phyloP scores from a whole-genome alignment of 176 grass and related monocot species.

The Rhynchospora tenuis region DNA sequence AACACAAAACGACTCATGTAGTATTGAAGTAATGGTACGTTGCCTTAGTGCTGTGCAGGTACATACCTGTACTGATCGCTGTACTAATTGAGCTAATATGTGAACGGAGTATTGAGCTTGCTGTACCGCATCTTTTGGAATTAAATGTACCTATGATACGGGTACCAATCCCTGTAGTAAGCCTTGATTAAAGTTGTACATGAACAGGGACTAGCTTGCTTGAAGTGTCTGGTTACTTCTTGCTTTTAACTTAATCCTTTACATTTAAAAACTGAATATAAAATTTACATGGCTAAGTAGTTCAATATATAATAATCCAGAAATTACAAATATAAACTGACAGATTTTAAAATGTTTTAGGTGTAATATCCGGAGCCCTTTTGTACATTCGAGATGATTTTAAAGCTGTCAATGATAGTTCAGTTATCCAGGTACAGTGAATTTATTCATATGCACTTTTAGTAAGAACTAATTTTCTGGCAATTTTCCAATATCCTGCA shows the following conservation, averaged over 20 bases:
- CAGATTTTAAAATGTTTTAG: constrained; percentile 31
- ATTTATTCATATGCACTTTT: neutral
- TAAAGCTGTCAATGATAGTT: constrained; percentile 54
- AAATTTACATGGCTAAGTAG: neutral
- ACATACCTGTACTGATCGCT: neutral
- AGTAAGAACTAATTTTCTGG: neutral
- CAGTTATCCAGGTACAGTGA: constrained; percentile 66
- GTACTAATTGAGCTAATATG: neutral
- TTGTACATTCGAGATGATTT: constrained; percentile 93
- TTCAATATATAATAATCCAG: neutral
- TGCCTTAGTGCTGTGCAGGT: constrained; percentile 6
- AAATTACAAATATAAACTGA: neutral
- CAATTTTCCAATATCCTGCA: neutral
- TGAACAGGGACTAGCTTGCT: neutral
- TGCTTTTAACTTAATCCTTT: neutral
- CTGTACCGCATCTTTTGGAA: neutral
- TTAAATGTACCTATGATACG: neutral
- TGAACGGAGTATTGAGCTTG: neutral
- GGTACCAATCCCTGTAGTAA: neutral
- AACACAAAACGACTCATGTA: neutral
- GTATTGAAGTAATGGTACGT: neutral
- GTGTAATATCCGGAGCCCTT: constrained; percentile 95
- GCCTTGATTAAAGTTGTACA: neutral
- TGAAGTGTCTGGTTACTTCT: neutral
- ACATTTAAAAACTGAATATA: neutral